Conservation (phyloP, 768 basidiomycete species). For the Leccinellum rugosiceps region DNA sequence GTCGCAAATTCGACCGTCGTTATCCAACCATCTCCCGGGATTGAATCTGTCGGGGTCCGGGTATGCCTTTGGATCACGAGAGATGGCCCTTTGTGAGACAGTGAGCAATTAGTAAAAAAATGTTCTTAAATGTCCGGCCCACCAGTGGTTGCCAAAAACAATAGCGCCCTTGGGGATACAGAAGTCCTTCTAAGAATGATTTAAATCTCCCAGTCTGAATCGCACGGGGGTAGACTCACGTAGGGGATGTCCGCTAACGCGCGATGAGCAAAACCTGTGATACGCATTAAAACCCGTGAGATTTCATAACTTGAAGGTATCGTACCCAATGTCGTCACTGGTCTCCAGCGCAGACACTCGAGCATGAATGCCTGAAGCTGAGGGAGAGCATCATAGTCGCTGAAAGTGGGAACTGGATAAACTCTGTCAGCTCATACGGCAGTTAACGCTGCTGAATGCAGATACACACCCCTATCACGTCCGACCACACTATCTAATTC, state of each 20-base stretch:
- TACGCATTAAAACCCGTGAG: background rate
- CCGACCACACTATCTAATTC: conserved; percentile 56
- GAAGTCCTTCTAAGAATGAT: conserved; percentile 27
- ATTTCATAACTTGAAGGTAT: background rate
- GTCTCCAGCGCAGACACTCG: conserved; percentile 42
- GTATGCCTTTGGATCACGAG: conserved; percentile 55
- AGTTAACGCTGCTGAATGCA: background rate
- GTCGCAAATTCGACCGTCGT: conserved; percentile 41
- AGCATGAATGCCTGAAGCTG: conserved; percentile 40
- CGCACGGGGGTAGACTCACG: conserved; percentile 32
- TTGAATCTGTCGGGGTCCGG: conserved; percentile 58
- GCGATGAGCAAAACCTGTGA: conserved; percentile 56
- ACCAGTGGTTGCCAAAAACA: conserved; percentile 39
- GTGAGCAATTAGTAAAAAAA: background rate
- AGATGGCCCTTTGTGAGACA: conserved; percentile 41
- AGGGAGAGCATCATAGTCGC: conserved; percentile 35
- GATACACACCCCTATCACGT: conserved; percentile 30
- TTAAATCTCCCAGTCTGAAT: background rate
- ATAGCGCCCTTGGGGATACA: conserved; percentile 37
- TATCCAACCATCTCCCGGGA: conserved; percentile 53
- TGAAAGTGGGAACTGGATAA: conserved; percentile 38
- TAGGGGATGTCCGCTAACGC: conserved; percentile 64
- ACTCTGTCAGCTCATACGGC: background rate
- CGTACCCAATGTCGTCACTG: conserved; percentile 34
- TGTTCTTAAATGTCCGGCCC: background rate